phyloP scores from a whole-genome alignment of 108 stramenopile species.

The Nannochloropsis oceanica region DNA sequence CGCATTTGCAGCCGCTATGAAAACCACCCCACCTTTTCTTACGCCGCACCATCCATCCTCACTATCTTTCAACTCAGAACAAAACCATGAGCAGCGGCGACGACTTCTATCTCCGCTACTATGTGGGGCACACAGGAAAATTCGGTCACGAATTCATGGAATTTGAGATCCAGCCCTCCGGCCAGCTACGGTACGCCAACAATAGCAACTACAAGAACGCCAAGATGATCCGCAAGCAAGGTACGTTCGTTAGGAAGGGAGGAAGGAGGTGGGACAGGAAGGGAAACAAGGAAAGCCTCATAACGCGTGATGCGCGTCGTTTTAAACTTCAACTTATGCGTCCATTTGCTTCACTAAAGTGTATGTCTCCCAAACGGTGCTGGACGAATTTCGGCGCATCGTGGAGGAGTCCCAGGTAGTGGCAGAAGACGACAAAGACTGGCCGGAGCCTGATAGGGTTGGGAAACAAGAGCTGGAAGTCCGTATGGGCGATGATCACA shows the following conservation, averaged over 20 bases:
- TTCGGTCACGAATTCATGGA: conserved; percentile 81
- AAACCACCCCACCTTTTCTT: too few species aligned
- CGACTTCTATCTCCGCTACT: conserved; percentile 17
- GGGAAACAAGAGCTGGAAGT: conserved; percentile 68
- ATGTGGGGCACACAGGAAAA: conserved; percentile 59
- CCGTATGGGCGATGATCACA: conserved; percentile 62
- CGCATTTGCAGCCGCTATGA: too few species aligned
- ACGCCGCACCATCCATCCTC: too few species aligned
- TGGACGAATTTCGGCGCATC: conserved; percentile 55
- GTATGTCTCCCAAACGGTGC: conserved; percentile 48
- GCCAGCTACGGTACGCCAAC: conserved; percentile 71
- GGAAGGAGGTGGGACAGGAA: background rate
- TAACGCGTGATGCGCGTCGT: too few species aligned
- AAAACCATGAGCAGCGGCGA: background rate
- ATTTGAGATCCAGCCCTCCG: conserved; percentile 59
- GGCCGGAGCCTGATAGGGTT: conserved; percentile 56
- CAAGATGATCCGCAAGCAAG: conserved; percentile 65
- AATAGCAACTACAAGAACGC: conserved; percentile 64
- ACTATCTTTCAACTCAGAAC: too few species aligned
- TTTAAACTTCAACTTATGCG: background rate
- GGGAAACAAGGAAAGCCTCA: background rate
- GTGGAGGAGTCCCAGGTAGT: conserved; percentile 45
- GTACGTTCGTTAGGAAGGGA: background rate
- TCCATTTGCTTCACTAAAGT: conserved; percentile 6
- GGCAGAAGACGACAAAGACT: conserved; percentile 30